Evolutionary conservation across 495 filamentous ascomycete species (phyloP), one percentile per base, ranked within the genome.

Genomic region (Talaromyces ruber): DNA sequence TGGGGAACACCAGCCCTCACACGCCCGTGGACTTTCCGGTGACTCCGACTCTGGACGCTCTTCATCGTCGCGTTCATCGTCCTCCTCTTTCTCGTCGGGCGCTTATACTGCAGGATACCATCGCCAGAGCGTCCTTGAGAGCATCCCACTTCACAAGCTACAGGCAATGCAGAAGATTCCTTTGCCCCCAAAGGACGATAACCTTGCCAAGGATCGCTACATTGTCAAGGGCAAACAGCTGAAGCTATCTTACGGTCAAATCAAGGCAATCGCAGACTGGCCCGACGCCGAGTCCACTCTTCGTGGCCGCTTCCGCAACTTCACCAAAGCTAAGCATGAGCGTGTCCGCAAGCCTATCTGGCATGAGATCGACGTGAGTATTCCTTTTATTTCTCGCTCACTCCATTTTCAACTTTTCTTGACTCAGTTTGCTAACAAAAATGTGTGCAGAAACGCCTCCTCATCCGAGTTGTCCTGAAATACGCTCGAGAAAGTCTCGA

Each of bases 241-340:
- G n/a, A 90, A 90, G 0, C 74, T 88, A 66, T 86, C 90, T 5
- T 97, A 97, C 77, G 88, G 85, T 63, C 83, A 91, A 28, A 97
- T 97, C 67, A 87, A 86, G 54, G 69, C 69, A 5, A 65, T 77
- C 6, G 88, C 90, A 0, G 76, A 81, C 0, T 89, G 92, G 63
- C 79, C 74, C 8, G 90, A 93, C 68, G 90, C 92, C 9, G 93
- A 96, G 70, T 94, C 91, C 11, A 97, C 93, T 2, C 78, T 97
- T 12, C 84, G 93, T 16, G 93, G 93, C 1, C 79, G 92, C 9
- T 90, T 84, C 61, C 81, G 93, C 12, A 90, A 86, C 1, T 70
- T 96, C 65, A 96, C 90, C 1, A 96, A 96, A 72, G 67, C 77
- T 1, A 88, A 88, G 61, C 82, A 85, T 51, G 80, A 91, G 60